Evolutionary conservation across 2,329 filamentous ascomycete species (phyloP), one percentile per base, ranked within the genome.

Genomic region (Akanthomyces dipterigenus): DNA sequence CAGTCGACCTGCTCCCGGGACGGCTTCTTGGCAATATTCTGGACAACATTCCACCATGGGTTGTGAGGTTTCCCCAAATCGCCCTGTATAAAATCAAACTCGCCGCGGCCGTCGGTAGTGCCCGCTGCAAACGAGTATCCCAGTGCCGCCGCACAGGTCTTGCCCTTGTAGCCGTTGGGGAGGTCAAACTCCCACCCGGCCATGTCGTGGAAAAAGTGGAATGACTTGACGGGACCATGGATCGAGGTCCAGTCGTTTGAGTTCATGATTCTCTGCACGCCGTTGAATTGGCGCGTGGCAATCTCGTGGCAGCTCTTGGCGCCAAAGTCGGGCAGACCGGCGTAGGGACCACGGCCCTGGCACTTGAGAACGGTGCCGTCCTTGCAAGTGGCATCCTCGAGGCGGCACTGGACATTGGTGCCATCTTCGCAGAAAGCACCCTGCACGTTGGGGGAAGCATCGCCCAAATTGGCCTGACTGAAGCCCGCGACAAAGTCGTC

Each of bases 51-150:
- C 93, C 93, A 97, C 4, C 97, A 76, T 0, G 91, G 91, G 66
- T 88, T 90, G 22, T 82, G 82, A 49, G 91, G 88, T n/a, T 83
- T 79, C 31, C 87, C 87, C 0, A 85, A 84, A 65, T 90, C 83
- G 65, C 92, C 92, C 71, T 98, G 93, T 1, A 90, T 95, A 71
- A 97, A 97, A 73, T 97, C 93, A 68, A 96, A 96, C 0, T 86
- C 87, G 1, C 93, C 93, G 0, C 93, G 93, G 3, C 93, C 91
- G 71, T 98, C 93, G 0, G 91, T 90, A 0, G 93, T 97, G 12
- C 93, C 93, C 1, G 90, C 93, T 0, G 93, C 93, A 71, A 97
- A 97, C 0, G 90, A 92, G 71, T 95, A 96, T 5, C 93, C 93
- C 63, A 98, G 77, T 0, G 92, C 91, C 0, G 93, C 92, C 3